Evolutionary conservation across 179 eudicot genomes (phyloP).

Genomic region (Carnegiea gigantea): DNA sequence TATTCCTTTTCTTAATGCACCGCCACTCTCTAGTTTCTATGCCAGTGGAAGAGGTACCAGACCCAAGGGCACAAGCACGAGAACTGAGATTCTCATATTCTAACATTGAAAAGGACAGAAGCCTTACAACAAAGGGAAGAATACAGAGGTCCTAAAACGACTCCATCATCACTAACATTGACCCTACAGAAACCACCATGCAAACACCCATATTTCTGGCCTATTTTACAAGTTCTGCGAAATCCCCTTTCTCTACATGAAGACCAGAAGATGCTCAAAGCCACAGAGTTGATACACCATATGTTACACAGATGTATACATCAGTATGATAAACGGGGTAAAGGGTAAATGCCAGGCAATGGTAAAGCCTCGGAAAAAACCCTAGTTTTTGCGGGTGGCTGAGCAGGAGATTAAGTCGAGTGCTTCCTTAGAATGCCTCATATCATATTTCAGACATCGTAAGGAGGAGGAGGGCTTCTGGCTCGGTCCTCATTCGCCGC

Average conservation of each 20-base stretch:
- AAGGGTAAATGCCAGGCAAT: not conserved
- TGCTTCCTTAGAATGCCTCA: not conserved
- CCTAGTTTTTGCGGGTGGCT: not conserved
- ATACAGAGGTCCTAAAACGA: not conserved
- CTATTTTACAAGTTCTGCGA: conserved; percentile 23
- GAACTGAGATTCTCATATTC: not conserved
- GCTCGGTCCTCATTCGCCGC: conserved; percentile 44
- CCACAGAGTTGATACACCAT: conserved; percentile 11
- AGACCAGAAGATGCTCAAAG: not conserved
- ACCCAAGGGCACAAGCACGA: not conserved
- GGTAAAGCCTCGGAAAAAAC: not conserved
- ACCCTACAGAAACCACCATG: not conserved
- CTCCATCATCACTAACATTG: conserved; percentile 1
- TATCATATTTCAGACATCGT: conserved; percentile 48
- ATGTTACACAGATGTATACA: conserved; percentile 7
- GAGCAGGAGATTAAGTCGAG: conserved; percentile 5
- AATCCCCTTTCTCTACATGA: conserved; percentile 1
- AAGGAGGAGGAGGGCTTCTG: conserved; percentile 70
- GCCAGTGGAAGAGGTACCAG: not conserved
- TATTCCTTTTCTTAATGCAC: too few relatives aligned
- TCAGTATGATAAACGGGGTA: not conserved
- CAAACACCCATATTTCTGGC: not conserved
- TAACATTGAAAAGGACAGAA: not conserved
- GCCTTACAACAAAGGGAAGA: conserved; percentile 11
- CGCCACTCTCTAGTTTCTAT: too few relatives aligned